Evolutionary conservation across 2,329 filamentous ascomycete genomes (phyloP).

Genomic region (Didymella segeticola): DNA sequence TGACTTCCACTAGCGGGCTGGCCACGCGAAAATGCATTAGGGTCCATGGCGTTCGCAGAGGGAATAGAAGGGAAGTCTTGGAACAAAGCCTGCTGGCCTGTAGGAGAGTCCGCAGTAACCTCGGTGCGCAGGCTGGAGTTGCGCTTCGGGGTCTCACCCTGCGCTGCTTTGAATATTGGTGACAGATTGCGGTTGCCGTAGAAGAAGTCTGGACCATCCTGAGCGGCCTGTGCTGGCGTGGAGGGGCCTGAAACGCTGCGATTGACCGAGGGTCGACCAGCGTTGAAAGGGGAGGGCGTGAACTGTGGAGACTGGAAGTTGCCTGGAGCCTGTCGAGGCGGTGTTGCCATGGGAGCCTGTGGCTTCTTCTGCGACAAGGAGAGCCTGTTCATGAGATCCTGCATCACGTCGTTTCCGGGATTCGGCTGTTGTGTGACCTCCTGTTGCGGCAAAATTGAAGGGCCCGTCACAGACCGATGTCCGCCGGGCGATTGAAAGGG

Average conservation of each 20-base stretch:
- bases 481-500: slow-evolving; percentile 29
- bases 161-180: slow-evolving; percentile 57
- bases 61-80: slow-evolving; percentile 34
- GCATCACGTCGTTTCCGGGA: slow-evolving; percentile 52
- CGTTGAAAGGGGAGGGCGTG: slow-evolving; percentile 52
- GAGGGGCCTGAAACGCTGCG: slow-evolving; percentile 44
- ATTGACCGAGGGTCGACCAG: slow-evolving; percentile 35
- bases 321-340: slow-evolving; percentile 28
- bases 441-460: slow-evolving; percentile 37
- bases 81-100: slow-evolving; percentile 30
- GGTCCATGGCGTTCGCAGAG: slow-evolving; percentile 24
- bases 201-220: slow-evolving; percentile 40
- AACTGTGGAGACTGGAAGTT: slow-evolving; percentile 37
- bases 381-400: slow-evolving; percentile 53
- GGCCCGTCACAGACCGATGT: slow-evolving; percentile 42
- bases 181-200: slow-evolving; percentile 58
- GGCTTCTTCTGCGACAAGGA: slow-evolving; percentile 43
- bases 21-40: slow-evolving; percentile 26
- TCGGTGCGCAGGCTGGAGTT: slow-evolving; percentile 55
- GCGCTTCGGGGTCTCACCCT: slow-evolving; percentile 50
- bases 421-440: slow-evolving; percentile 48
- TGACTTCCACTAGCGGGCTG: slow-evolving; percentile 25
- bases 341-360: slow-evolving; percentile 23
- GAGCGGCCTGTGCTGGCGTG: slow-evolving; percentile 38
- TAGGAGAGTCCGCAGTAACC: slow-evolving; percentile 44